Evolutionary conservation across 1,139 yeast genomes (phyloP), one percentile per base, ranked within the genome.

Genomic region (Candida sp.): DNA sequence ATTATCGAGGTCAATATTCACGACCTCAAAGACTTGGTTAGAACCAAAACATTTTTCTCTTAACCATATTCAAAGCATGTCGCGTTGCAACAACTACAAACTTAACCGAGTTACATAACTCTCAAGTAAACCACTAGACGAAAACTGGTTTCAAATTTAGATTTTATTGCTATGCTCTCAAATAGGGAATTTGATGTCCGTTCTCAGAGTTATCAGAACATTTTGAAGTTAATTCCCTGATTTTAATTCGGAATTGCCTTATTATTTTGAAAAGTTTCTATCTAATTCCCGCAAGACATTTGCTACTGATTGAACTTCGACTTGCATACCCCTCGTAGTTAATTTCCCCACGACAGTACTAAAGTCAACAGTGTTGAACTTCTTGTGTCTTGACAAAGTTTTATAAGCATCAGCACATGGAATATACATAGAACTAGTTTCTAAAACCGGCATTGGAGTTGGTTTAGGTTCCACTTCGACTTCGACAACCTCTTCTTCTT

Each of bases 351-450:
- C 90, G 49, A 88, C 69, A 1, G 82, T 77, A 42, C 86, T 79
- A 55, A 88, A 81, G 51, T 87, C 95, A 15, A 84, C 87, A 8
- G 81, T 71, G 47, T 76, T 75, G 63, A 88, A 87, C 52, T 84
- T 81, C 51, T 85, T 83, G 61, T 88, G 96, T 47, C 95, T 72
- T 21, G 93, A 82, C 42, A 88, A 73, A 0, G 96, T 87, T 63
- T 83, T 85, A 63, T 88, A 88, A 0, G 96, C 96, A 53, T 89
- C 95, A 5, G 93, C 82, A 58, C 95, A 86, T 1, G 96, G 95
- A 36, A 88, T 87, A 53, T 81, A 89, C 45, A 85, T 79, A 2
- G 40, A 58, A 4, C 62, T 57, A 5, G 68, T 56, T 12, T 57
- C 55, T 12, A 49, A 43, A 12, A 48, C 46, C 11, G 49, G 49